Evolutionary conservation across 225 moss, liverwort and hornwort genomes (phyloP).

Genomic region (Bryum argenteum): DNA sequence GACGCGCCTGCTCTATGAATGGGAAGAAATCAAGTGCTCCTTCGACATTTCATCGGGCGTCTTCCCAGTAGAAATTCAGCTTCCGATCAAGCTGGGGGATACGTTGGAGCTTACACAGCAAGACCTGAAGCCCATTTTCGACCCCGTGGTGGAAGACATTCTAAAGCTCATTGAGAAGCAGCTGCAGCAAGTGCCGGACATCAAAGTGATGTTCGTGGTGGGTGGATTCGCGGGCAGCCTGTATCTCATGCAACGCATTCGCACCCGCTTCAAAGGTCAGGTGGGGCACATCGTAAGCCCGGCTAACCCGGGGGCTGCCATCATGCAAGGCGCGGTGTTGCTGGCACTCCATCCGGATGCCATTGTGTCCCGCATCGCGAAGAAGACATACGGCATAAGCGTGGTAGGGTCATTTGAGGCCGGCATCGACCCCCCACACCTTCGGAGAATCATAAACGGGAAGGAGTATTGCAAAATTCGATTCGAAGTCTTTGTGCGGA

Average conservation of each 20-base stretch:
- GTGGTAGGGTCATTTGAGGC: not conserved
- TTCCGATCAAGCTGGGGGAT: not conserved
- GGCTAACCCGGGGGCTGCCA: slow-evolving; percentile 47
- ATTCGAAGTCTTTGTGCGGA: slow-evolving; percentile 39
- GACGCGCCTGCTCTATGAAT: slow-evolving; percentile 31
- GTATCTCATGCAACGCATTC: slow-evolving; percentile 42
- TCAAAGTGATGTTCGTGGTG: slow-evolving; percentile 60
- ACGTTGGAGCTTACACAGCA: slow-evolving; percentile 27
- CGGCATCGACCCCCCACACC: not conserved
- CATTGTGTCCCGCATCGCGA: slow-evolving; percentile 46
- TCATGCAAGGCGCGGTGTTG: slow-evolving; percentile 52
- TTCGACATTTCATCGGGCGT: slow-evolving; percentile 25
- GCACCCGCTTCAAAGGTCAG: slow-evolving; percentile 9
- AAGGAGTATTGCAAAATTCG: not conserved
- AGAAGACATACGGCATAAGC: slow-evolving; percentile 48
- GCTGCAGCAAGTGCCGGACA: slow-evolving; percentile 23
- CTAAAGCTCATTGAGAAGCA: slow-evolving; percentile 37
- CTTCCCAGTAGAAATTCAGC: slow-evolving; percentile 6
- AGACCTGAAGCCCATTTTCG: slow-evolving; percentile 51
- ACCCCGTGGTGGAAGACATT: slow-evolving; percentile 47
- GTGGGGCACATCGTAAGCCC: slow-evolving; percentile 23
- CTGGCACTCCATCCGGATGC: slow-evolving; percentile 30
- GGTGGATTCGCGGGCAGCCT: slow-evolving; percentile 51
- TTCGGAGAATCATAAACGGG: slow-evolving; percentile 10
- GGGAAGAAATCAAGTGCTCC: slow-evolving; percentile 47